phyloP scores from a whole-genome alignment of 257 asterid species.

The Solanum neorickii region DNA sequence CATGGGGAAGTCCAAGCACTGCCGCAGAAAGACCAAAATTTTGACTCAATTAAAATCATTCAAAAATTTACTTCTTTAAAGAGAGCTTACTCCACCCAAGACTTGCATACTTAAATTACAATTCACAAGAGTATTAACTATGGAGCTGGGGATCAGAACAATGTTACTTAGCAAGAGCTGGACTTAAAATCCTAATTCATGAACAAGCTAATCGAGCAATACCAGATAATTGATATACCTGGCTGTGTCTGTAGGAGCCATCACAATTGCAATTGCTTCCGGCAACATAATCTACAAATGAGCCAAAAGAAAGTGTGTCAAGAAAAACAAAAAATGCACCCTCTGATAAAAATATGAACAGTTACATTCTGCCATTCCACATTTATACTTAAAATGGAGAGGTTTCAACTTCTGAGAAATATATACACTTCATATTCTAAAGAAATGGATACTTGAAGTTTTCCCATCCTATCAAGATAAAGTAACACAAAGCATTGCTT shows the following conservation, averaged over 20 bases:
- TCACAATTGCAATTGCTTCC: conserved; percentile 90
- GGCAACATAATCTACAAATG: conserved; percentile 77
- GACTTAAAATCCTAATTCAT: not conserved
- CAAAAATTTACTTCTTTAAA: not conserved
- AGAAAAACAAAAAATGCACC: not conserved
- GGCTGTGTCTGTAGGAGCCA: conserved; percentile 83
- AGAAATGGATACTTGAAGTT: not conserved
- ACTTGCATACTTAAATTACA: not conserved
- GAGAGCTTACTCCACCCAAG: not conserved
- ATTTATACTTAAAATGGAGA: not conserved
- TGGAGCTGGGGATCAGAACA: not conserved
- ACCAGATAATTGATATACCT: conserved; percentile 8
- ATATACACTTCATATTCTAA: not conserved
- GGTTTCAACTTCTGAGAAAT: not conserved
- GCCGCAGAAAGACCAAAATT: not conserved
- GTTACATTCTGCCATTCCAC: not conserved
- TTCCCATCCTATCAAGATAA: not conserved
- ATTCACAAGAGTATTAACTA: not conserved
- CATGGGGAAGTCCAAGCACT: not conserved
- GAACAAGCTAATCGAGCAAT: not conserved
- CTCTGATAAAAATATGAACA: not conserved
- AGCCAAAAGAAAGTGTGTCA: not conserved
- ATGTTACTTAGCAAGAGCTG: not conserved
- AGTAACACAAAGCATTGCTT: not conserved
- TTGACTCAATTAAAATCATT: not conserved